These are phyloP conservation scores for Melampsora americana DNA, from an alignment of 1,284 basidiomycete genomes.

Conservation along the genomic window DNA sequence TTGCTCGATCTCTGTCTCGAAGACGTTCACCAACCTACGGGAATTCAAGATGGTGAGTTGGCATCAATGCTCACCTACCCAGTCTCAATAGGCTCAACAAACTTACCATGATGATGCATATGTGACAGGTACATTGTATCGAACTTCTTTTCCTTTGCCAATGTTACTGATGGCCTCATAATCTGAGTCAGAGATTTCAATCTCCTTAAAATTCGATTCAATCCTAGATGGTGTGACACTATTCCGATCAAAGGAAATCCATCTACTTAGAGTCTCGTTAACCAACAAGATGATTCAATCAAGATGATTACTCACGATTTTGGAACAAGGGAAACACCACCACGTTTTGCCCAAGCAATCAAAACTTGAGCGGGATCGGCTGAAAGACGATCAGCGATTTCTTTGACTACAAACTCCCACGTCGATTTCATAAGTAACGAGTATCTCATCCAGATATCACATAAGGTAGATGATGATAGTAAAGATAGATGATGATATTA, in stretches of 20 bases:
- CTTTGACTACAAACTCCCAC: conserved; percentile 44
- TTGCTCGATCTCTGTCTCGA: too few species aligned
- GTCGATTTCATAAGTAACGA: not conserved
- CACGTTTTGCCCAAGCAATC: conserved; percentile 51
- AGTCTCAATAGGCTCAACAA: not conserved
- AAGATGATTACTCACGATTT: conserved; percentile 47
- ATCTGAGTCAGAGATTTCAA: conserved; percentile 52
- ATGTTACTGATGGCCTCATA: conserved; percentile 45
- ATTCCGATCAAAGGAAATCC: not conserved
- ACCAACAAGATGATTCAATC: not conserved
- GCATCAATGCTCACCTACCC: too few species aligned
- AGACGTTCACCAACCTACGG: too few species aligned
- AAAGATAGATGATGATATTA: not conserved
- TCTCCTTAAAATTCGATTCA: conserved; percentile 52
- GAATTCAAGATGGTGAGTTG: too few species aligned
- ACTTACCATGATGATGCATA: conserved; percentile 40
- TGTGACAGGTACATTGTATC: conserved; percentile 42
- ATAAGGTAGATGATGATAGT: not conserved
- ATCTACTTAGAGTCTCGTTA: too few species aligned
- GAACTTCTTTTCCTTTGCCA: conserved; percentile 23
- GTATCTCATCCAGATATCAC: not conserved
- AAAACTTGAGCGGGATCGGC: conserved; percentile 53
- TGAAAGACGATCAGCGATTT: conserved; percentile 51
- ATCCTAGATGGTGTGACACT: conserved; percentile 52
- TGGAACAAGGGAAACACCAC: conserved; percentile 51